Evolutionary conservation across 148 eudicot species (phyloP), one percentile per base, ranked within the genome.

Genomic region (Heliamphora exappendiculata): DNA sequence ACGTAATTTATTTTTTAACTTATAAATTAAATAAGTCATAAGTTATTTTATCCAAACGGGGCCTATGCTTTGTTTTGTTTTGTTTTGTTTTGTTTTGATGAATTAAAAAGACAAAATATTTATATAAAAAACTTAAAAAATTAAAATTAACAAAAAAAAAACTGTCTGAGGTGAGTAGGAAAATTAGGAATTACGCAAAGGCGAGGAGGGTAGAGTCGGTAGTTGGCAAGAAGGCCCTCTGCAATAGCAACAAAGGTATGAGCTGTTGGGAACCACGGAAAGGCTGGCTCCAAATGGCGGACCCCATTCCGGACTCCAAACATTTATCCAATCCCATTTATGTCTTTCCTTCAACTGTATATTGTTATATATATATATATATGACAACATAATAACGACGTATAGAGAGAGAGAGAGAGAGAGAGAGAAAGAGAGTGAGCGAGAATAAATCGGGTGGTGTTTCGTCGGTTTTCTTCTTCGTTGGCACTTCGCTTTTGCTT

Each of bases 221-320:
- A 44, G 24, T 72, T 22, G 16, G 7, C 1, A 42, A 26, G 17
- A 37, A 14, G n/a, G 24, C 13, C 36, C n/a, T n/a, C n/a, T 2
- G 67, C 67, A 8, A 4, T 31, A 62, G 0, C 51, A 7, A 20
- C 28, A 14, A 45, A 13, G 11, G 1, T 4, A 16, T 44, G 42
- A 49, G 28, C 7, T 55, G 65, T 24, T 37, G 76, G 63, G 53
- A 28, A 45, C 76, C 53, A 19, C 19, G 0, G 26, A 28, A 74
- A 74, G 68, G 68, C 77, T 74, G 77, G 77, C 54, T 39, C 68
- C 33, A 29, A 73, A 22, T 36, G 67, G 51, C 67, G 67, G 54
- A 51, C 9, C 50, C 17, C n/a, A 0, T 26, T 17, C 7, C 77
- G 77, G 77, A 74, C 55, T 60, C 77, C 77, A 74, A 60, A 74